Evolutionary conservation across 164 flowering plant species (phyloP), one percentile per base, ranked within the genome.

Genomic region (Chloranthus sessilifolius): DNA sequence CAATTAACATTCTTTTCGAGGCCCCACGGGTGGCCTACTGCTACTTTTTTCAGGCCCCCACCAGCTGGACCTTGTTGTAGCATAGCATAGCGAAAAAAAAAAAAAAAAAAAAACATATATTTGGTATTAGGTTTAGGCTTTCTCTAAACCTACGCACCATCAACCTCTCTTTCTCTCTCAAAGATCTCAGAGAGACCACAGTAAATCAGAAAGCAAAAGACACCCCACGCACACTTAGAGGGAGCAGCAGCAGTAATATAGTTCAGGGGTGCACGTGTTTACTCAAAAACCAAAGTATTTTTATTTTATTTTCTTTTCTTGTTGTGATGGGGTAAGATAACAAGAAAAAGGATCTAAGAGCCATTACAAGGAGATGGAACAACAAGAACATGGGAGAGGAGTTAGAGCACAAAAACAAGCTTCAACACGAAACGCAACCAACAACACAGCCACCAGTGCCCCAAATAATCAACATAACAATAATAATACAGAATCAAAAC

Each of bases 291-390:
- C 21, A 26, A 24, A 15, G 4, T 19, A 11, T 22, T 24, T 15
- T 40, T 31, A 25, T 17, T 63, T 43, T 56, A 41, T 46, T 41
- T 56, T 33, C 34, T 46, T 63, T 35, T 44, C 43, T 28, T 47
- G 52, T 45, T 31, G 50, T 22, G 56, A 64, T 61, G 70, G 58
- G 64, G 27, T 51, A 23, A 50, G 52, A 39, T 21, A 15, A 17
- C 16, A 61, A 33, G 24, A 35, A 44, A 4, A 22, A 19, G 28
- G 17, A 20, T 7, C 12, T 40, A 26, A 33, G 15, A 14, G n/a
- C n/a, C n/a, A n/a, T n/a, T n/a, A n/a, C n/a, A n/a, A n/a, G 3
- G 5, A 34, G 35, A 68, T 70, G 78, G 80, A 78, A 59, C 56
- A 63, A 22, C 36, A 67, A 43, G 68, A 78, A 57, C 56, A 43